Base-by-base conservation (phyloP, 768 basidiomycete genomes). In the Trametes punicea region DNA sequence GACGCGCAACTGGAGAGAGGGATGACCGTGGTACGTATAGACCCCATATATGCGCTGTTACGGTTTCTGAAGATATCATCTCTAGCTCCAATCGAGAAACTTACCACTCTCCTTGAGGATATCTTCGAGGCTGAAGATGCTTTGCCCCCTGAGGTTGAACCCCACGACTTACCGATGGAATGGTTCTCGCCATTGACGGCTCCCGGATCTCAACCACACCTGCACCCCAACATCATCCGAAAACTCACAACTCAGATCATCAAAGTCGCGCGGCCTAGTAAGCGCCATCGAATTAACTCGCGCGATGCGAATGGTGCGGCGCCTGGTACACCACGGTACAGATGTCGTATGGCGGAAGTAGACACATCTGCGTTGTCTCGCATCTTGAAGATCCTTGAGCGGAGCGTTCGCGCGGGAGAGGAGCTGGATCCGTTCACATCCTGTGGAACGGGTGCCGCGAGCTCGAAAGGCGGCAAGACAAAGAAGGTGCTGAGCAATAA, bases 91-190 rank as follows among this genome's bases (percentile, higher is more conserved):
- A 69, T 89, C 4, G 88, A 94, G 64, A 95, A 90, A 68, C 76
- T 98, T 9, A 76, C 74, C 0, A 82, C 83, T 2, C 72, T 92
- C 16, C 74, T 96, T 1, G 90, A 93, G 60, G 93, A 96, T 51
- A 79, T 97, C 15, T 89, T 96, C 53, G 86, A 89, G 59, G 84
- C 88, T 0, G 85, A 90, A 62, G 93, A 94, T 65, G 68, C 77
- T 0, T 73, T 92, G 15, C 78, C 85, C 2, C 73, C 82, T 0
- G 85, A 88, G 46, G 69, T 74, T 2, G 76, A 79, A 34, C 57
- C 73, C n/a, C 57, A 66, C 13, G 77, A 83, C 47, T 73, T 92
- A 11, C 75, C 83, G 3, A 66, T 74, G 26, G 80, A 85, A 7
- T 87, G 76, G 66, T 93, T 84, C 70, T 93, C 84, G 21, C 73